These are phyloP conservation scores for Macrotyloma uniflorum DNA, from an alignment of 306 rosid species.

Conservation along the genomic window DNA sequence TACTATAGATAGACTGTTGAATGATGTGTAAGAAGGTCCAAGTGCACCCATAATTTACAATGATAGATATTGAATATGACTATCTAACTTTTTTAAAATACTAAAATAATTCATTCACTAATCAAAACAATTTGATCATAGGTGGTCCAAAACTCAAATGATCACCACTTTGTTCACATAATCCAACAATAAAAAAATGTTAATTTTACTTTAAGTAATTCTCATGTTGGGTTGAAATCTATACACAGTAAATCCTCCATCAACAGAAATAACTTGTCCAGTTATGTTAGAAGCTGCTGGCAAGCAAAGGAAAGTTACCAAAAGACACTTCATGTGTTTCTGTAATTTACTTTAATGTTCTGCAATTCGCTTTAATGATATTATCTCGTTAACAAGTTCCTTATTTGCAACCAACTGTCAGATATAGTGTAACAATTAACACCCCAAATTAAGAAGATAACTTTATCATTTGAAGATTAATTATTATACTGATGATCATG, in stretches of 20 bases:
- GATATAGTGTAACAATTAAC: not conserved
- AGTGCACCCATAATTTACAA: not conserved
- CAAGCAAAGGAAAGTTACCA: constrained; percentile 81
- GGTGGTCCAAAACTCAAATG: not conserved
- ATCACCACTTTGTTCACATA: not conserved
- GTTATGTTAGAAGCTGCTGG: constrained; percentile 91
- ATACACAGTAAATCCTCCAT: constrained; percentile 76
- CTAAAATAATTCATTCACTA: not conserved
- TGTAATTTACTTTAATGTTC: constrained; percentile 69
- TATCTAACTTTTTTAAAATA: not conserved
- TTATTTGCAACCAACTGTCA: constrained; percentile 58
- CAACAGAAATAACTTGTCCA: constrained; percentile 75
- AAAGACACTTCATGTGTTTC: constrained; percentile 78
- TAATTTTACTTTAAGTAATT: constrained; percentile 31
- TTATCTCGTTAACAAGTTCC: constrained; percentile 45
- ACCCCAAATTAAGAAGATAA: constrained; percentile 1
- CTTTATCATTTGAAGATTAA: constrained; percentile 11
- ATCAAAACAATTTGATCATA: not conserved
- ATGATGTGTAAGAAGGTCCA: not conserved
- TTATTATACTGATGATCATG: not conserved
- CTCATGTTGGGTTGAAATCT: constrained; percentile 56
- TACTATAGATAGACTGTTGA: not conserved
- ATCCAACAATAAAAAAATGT: not conserved
- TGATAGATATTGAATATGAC: not conserved
- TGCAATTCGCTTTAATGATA: constrained; percentile 61